These are phyloP conservation scores for Colletotrichum orbiculare DNA, from an alignment of 2,329 filamentous ascomycete species.

Conservation along the genomic window DNA sequence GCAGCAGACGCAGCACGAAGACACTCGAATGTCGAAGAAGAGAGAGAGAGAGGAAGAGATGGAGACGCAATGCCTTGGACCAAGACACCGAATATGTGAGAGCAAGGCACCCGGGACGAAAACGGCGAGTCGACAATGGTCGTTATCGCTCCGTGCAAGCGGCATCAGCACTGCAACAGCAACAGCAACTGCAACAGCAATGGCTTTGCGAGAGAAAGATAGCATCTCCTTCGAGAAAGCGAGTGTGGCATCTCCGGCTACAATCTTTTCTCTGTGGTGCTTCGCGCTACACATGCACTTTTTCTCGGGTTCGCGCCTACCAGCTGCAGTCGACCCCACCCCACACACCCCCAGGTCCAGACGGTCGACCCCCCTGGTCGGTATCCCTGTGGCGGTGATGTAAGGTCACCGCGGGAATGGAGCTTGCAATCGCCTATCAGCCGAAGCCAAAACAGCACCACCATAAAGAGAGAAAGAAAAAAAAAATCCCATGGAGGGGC, in stretches of 20 bases:
- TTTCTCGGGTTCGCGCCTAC: constrained; percentile 27
- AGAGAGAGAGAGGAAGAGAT: neutral
- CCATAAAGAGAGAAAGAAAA: constrained; percentile 10
- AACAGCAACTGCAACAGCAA: constrained; percentile 3
- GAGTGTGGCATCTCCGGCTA: constrained; percentile 19
- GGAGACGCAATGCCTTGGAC: neutral
- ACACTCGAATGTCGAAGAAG: neutral
- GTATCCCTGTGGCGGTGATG: constrained; percentile 36
- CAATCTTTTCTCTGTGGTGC: constrained; percentile 15
- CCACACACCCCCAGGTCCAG: constrained; percentile 34
- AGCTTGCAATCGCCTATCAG: constrained; percentile 36
- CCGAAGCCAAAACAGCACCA: constrained; percentile 30
- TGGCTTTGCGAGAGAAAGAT: neutral
- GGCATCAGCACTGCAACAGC: constrained; percentile 1
- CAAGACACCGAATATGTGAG: constrained; percentile 9
- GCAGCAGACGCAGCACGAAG: neutral
- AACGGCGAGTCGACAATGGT: constrained; percentile 17
- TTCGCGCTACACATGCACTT: constrained; percentile 27
- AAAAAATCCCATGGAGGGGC: constrained; percentile 32
- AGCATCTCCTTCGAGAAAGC: neutral
- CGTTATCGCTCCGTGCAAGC: constrained; percentile 4
- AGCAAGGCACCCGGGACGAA: constrained; percentile 17
- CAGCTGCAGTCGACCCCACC: constrained; percentile 32
- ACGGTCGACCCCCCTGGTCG: constrained; percentile 22
- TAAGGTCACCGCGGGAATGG: constrained; percentile 37